Conservation (phyloP, 2,329 filamentous ascomycete species). For the Venturiaceae sp. region DNA sequence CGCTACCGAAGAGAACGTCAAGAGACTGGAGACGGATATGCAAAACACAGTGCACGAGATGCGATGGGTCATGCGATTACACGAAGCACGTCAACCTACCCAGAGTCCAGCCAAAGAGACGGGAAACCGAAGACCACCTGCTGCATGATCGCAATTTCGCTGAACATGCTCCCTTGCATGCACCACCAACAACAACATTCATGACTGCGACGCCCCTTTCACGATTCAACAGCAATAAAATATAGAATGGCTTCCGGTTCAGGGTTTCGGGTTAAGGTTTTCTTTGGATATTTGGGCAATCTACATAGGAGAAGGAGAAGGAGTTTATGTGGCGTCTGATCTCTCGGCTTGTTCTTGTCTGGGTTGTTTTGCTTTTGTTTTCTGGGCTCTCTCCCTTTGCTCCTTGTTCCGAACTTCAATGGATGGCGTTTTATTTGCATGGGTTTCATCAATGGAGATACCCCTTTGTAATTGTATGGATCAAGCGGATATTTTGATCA, state of each 20-base stretch:
- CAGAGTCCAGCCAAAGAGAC: not conserved
- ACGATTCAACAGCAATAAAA: not conserved
- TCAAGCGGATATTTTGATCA: not conserved
- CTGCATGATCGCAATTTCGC: not conserved
- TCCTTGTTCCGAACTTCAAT: not conserved
- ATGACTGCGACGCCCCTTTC: not conserved
- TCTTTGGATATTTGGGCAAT: slow-evolving; percentile 1
- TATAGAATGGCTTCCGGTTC: not conserved
- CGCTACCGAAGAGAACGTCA: slow-evolving; percentile 49
- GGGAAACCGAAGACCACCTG: not conserved
- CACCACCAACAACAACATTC: not conserved
- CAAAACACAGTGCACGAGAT: slow-evolving; percentile 51
- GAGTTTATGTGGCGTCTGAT: not conserved
- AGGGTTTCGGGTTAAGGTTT: not conserved
- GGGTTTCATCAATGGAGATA: not conserved
- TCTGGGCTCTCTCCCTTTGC: not conserved
- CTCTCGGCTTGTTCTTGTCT: not conserved
- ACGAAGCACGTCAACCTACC: slow-evolving; percentile 19
- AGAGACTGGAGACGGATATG: slow-evolving; percentile 45
- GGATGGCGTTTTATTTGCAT: not conserved
- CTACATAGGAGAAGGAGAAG: not conserved
- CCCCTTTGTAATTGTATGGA: not conserved
- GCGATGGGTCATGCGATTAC: slow-evolving; percentile 60
- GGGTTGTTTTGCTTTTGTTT: not conserved
- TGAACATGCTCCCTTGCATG: not conserved